Percentiles rank a stretch among this genome's conserved stretches.
phyloP scores from a whole-genome alignment of 805 yeast species.

The Lipomyces spencermartinsiae region DNA sequence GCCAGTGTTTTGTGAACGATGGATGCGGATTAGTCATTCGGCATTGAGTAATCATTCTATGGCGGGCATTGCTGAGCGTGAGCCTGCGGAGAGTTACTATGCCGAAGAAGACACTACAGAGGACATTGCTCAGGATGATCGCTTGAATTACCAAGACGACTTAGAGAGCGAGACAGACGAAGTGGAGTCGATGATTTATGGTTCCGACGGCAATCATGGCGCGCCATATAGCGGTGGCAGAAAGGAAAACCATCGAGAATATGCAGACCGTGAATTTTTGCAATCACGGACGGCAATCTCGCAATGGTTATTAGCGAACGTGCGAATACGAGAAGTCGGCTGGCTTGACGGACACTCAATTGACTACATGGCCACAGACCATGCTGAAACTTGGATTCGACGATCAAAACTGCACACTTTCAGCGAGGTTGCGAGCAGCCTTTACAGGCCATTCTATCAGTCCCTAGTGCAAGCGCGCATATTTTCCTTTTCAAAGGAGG shows the following conservation, averaged over 20 bases:
- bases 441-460: constrained; percentile 41
- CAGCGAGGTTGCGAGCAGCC: constrained; percentile 26
- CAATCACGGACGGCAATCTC: constrained; percentile 5
- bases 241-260: not conserved
- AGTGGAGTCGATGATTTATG: not conserved
- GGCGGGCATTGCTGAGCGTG: not conserved
- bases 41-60: not conserved
- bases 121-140: not conserved
- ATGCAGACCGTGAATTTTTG: not conserved
- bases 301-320: constrained; percentile 1
- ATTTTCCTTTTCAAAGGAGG: not conserved
- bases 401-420: constrained; percentile 11
- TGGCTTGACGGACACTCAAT: not conserved
- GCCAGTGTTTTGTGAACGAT: not conserved
- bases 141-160: not conserved
- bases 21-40: not conserved
- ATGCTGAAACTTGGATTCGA: constrained; percentile 10
- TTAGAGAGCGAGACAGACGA: not conserved
- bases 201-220: not conserved
- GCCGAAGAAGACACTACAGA: not conserved
- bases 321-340: not conserved
- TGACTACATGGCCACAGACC: not conserved
- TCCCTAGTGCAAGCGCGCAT: constrained; percentile 31
- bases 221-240: not conserved
- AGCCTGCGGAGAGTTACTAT: not conserved